These are phyloP conservation scores for Nakazawaea anatomiae DNA, from an alignment of 805 yeast genomes.

Conservation along the genomic window DNA sequence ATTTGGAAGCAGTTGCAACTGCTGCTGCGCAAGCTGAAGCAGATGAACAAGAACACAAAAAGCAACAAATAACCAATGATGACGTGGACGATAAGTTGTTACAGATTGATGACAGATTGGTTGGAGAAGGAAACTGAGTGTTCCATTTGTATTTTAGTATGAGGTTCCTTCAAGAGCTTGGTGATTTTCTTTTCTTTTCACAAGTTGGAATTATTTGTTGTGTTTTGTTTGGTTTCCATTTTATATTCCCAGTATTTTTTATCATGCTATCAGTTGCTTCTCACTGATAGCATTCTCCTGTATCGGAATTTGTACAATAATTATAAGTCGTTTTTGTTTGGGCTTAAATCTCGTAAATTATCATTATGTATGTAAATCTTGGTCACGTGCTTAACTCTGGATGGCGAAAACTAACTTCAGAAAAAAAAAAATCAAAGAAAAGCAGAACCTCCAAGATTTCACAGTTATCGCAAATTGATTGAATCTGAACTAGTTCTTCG, in stretches of 20 bases:
- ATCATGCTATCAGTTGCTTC: neutral
- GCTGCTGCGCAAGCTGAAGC: slow-evolving; percentile 8
- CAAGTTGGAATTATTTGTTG: neutral
- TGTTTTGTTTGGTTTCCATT: neutral
- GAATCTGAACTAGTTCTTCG: neutral
- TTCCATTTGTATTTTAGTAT: neutral
- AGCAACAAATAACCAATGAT: slow-evolving; percentile 6
- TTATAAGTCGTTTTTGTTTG: neutral
- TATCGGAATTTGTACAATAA: neutral
- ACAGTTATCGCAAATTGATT: neutral
- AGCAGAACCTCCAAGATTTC: neutral
- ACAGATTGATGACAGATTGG: slow-evolving; percentile 11
- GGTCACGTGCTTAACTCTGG: neutral
- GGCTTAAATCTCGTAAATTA: neutral
- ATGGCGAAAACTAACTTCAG: neutral
- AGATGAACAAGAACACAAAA: slow-evolving; percentile 8
- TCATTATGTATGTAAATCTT: neutral
- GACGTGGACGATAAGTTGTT: slow-evolving; percentile 11
- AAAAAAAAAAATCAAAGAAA: neutral
- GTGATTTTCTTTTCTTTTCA: neutral
- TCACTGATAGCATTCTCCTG: neutral
- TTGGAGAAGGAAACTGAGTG: slow-evolving; percentile 7
- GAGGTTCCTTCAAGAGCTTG: neutral
- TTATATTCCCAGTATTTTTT: neutral
- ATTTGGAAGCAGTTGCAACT: slow-evolving; percentile 9